phyloP scores from a whole-genome alignment of 306 rosid species.

The Hippophae gyantsensis region DNA sequence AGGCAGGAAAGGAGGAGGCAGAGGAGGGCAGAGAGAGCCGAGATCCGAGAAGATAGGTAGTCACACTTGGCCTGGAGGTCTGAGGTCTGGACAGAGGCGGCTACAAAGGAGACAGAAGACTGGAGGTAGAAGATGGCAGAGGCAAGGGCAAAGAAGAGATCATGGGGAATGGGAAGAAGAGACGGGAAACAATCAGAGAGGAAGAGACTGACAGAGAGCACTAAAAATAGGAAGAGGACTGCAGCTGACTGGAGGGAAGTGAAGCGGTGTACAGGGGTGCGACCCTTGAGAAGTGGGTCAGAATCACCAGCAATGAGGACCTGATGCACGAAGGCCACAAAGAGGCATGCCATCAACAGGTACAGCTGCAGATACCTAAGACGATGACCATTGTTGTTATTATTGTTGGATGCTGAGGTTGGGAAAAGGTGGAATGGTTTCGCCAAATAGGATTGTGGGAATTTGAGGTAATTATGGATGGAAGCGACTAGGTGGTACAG shows the following conservation, averaged over 20 bases:
- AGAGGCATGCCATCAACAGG: conserved; percentile 34
- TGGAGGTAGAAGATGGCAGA: conserved; percentile 63
- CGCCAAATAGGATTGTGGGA: conserved; percentile 57
- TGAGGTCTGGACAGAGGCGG: conserved; percentile 59
- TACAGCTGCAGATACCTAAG: conserved; percentile 52
- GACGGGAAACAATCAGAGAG: conserved; percentile 38
- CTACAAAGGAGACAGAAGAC: conserved; percentile 33
- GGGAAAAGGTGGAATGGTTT: conserved; percentile 74
- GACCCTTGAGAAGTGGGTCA: conserved; percentile 68
- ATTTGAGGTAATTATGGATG: conserved; percentile 51
- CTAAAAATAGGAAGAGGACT: conserved; percentile 43
- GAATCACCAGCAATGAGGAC: conserved; percentile 42
- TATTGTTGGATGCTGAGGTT: conserved; percentile 17
- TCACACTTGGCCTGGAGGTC: conserved; percentile 71
- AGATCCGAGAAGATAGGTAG: conserved; percentile 40
- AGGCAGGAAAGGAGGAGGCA: conserved; percentile 44
- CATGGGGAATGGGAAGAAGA: conserved; percentile 48
- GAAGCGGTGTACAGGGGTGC: conserved; percentile 73
- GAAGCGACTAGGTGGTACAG: conserved; percentile 51
- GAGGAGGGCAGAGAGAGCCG: conserved; percentile 37
- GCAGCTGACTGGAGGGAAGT: conserved; percentile 71
- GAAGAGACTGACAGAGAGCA: conserved; percentile 49
- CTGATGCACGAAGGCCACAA: conserved; percentile 45
- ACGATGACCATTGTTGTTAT: conserved; percentile 15
- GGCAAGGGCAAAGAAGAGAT: conserved; percentile 56